Evolutionary conservation across 805 yeast species (phyloP).

Genomic region (Candida chilensis): DNA sequence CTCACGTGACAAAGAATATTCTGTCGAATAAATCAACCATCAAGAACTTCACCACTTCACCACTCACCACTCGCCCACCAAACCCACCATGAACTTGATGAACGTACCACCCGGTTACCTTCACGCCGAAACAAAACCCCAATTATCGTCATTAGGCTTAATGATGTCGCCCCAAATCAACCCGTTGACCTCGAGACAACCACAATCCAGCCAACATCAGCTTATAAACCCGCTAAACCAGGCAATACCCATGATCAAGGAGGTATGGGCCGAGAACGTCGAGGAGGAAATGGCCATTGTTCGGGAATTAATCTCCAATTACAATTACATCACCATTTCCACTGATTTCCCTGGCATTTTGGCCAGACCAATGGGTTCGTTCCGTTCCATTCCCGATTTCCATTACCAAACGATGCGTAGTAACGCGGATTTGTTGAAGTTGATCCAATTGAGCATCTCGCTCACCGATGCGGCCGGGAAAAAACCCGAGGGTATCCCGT

Average conservation of each 20-base stretch:
- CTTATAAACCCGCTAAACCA: slow-evolving; percentile 13
- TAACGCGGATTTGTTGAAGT: slow-evolving; percentile 78
- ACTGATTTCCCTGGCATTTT: slow-evolving; percentile 95
- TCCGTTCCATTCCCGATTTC: slow-evolving; percentile 82
- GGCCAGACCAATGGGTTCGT: slow-evolving; percentile 92
- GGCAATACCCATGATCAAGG: slow-evolving; percentile 47
- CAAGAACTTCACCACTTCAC: too few relatives aligned
- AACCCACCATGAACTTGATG: too few relatives aligned
- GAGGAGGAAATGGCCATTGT: slow-evolving; percentile 58
- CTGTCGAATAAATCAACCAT: too few relatives aligned
- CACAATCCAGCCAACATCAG: slow-evolving; percentile 5
- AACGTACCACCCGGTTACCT: too few relatives aligned
- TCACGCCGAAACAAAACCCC: too few relatives aligned
- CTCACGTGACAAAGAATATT: too few relatives aligned
- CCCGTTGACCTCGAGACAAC: slow-evolving; percentile 3
- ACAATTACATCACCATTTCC: slow-evolving; percentile 58
- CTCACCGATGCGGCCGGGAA: slow-evolving; percentile 61
- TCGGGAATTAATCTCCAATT: slow-evolving; percentile 47
- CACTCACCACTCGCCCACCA: too few relatives aligned
- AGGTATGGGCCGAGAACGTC: slow-evolving; percentile 67
- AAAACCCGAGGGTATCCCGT: slow-evolving; percentile 55
- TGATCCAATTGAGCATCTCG: slow-evolving; percentile 81
- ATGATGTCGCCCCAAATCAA: slow-evolving; percentile 1
- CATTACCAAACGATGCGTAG: slow-evolving; percentile 93
- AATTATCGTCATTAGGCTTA: too few relatives aligned